Conservation (phyloP, 371 early-diverging fungal genomes). For the Fennellomyces sp. region DNA sequence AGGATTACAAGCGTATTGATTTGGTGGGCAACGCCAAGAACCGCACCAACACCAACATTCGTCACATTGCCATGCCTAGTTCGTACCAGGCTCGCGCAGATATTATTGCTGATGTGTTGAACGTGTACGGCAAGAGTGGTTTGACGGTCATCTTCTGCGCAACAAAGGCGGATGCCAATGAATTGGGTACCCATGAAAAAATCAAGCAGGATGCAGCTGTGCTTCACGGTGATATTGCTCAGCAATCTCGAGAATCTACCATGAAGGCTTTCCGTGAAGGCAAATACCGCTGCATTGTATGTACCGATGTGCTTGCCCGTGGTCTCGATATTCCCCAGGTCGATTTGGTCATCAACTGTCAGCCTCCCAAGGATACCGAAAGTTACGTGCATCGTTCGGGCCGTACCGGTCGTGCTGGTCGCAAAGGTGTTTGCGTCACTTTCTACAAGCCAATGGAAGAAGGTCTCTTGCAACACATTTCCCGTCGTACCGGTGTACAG, state of each 20-base stretch:
- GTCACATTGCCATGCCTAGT: conserved; percentile 83
- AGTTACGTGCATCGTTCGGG: conserved; percentile 97
- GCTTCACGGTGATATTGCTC: conserved; percentile 95
- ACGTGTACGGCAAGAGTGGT: conserved; percentile 79
- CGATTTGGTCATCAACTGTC: conserved; percentile 96
- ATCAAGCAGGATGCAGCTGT: conserved; percentile 83
- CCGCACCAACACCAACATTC: conserved; percentile 78
- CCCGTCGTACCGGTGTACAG: conserved; percentile 76
- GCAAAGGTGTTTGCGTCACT: conserved; percentile 88
- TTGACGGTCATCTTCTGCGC: conserved; percentile 93
- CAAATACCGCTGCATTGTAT: conserved; percentile 83
- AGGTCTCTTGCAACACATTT: conserved; percentile 74
- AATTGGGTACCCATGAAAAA: conserved; percentile 80
- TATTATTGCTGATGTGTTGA: conserved; percentile 84
- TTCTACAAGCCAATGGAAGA: conserved; percentile 89
- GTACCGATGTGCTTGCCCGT: conserved; percentile 96
- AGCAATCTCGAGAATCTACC: conserved; percentile 84
- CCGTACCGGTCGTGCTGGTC: conserved; percentile 97
- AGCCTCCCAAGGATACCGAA: conserved; percentile 93
- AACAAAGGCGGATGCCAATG: conserved; percentile 91
- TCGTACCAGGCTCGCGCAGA: conserved; percentile 77
- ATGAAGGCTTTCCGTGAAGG: conserved; percentile 90
- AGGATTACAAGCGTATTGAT: conserved; percentile 83
- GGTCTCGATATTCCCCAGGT: conserved; percentile 98
- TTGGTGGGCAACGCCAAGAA: conserved; percentile 75